These are phyloP conservation scores for Fusarium secorum DNA, from an alignment of 2,329 filamentous ascomycete species.

Conservation along the genomic window DNA sequence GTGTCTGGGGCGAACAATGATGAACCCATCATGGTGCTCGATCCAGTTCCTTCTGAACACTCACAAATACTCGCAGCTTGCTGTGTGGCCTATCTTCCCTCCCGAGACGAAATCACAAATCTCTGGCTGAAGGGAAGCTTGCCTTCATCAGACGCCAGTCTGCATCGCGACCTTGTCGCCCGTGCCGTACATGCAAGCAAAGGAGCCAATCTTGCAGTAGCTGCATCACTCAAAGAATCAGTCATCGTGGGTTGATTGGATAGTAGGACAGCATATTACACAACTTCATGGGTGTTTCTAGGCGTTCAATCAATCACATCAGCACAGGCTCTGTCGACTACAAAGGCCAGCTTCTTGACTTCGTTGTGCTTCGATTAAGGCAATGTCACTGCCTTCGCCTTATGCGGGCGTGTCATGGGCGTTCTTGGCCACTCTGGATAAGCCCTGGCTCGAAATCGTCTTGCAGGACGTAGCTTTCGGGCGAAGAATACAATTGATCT, in stretches of 20 bases:
- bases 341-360: not conserved
- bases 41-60: conserved; percentile 85
- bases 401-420: not conserved
- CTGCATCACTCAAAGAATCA: conserved; percentile 49
- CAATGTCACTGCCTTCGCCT: not conserved
- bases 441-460: not conserved
- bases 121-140: conserved; percentile 86
- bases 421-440: not conserved
- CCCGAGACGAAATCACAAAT: conserved; percentile 90
- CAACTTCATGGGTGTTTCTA: not conserved
- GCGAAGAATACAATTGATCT: not conserved
- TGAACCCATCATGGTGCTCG: conserved; percentile 68
- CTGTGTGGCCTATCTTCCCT: conserved; percentile 87
- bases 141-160: conserved; percentile 49
- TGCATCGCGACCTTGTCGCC: conserved; percentile 49
- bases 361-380: not conserved
- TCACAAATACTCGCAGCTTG: conserved; percentile 80
- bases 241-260: conserved; percentile 32
- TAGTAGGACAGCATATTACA: not conserved
- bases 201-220: conserved; percentile 46
- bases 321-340: not conserved
- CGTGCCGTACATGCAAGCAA: conserved; percentile 53
- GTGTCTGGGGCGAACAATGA: conserved; percentile 55
- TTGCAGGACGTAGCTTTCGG: not conserved
- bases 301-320: not conserved